Base-by-base conservation (phyloP, 805 yeast species). In the Yarrowia sp. region DNA sequence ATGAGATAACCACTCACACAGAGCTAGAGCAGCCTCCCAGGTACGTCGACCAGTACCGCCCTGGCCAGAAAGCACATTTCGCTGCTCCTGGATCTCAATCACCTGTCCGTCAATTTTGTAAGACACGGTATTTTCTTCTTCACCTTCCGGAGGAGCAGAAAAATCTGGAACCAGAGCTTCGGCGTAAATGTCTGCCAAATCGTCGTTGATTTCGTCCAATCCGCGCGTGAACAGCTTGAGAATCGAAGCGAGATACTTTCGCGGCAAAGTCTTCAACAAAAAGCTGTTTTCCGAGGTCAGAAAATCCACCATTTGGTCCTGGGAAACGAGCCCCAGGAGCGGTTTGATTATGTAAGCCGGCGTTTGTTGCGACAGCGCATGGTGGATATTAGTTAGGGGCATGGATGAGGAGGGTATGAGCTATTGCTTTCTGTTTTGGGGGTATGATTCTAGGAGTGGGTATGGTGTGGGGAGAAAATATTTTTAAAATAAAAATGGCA, bases 41-140 rank as follows among this genome's bases (percentile, higher is more conserved):
- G 98, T 93, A 43, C 98, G 78, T 64, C 85, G 76, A 0, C 98
- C 98, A 0, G 98, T 93, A 0, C 96, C 87, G 5, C 96, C 96
- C n/a, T 63, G 67, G 5, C 70, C 69, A 21, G 73, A 68, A 22
- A 77, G 67, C 11, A 73, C 63, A 30, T 66, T 63, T 19, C 73
- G 66, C 16, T 65, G 66, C 63, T 74, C 77, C 11, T 40, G 33
- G 32, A 72, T 61, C 16, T 26, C 59, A n/a, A 72, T 58, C 33
- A 26, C 35, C 17, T 35, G 56, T 19, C 51, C 41, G 17, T 41
- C 32, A n/a, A 58, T 41, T 16, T 24, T 58, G 32, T 58, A 58
- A 28, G 41, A 7, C 12, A 58, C 63, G 8, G 44, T 38, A 5
- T 54, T 28, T 12, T 16, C 26, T 8, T 54, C 46, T 17, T 26